Evolutionary conservation across 306 rosid species (phyloP), one percentile per base, ranked within the genome.

Genomic region (Castanospermum australe): DNA sequence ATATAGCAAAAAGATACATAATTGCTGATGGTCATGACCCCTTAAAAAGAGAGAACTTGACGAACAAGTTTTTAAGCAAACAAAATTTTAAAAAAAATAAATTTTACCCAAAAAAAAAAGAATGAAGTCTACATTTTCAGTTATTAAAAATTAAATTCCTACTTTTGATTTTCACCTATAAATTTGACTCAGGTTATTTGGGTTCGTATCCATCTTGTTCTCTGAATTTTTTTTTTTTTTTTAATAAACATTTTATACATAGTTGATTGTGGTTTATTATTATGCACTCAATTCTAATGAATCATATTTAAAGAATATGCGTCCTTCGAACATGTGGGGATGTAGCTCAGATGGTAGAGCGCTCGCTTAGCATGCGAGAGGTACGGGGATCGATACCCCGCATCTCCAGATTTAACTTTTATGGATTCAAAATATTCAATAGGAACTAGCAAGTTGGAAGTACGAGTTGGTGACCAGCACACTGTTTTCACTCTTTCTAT

Each of bases 301-400:
- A n/a, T n/a, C n/a, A n/a, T n/a, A n/a, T n/a, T n/a, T n/a, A n/a
- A n/a, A n/a, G n/a, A n/a, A n/a, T n/a, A n/a, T n/a, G n/a, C n/a
- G n/a, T n/a, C n/a, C n/a, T n/a, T n/a, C n/a, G n/a, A n/a, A n/a
- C n/a, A n/a, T n/a, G 8, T 0, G 87, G 88, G 91, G 91, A 90
- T 85, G 88, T 87, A 87, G 91, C 88, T 87, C 87, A 87, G 89
- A 84, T 90, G 91, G 94, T 90, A 87, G 90, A 87, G 94, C 85
- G 87, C 89, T 86, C 84, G 87, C 90, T 87, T 90, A 82, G 87
- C 90, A 87, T 87, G 93, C 88, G 86, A 90, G 86, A 90, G 90
- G 91, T 71, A 79, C 81, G 82, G 88, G 90, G 90, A 87, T 87
- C 88, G 88, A 85, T 87, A 83, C 93, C 89, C 91, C 81, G 85